phyloP scores from a whole-genome alignment of 805 yeast genomes.

The Candida morakotiae region DNA sequence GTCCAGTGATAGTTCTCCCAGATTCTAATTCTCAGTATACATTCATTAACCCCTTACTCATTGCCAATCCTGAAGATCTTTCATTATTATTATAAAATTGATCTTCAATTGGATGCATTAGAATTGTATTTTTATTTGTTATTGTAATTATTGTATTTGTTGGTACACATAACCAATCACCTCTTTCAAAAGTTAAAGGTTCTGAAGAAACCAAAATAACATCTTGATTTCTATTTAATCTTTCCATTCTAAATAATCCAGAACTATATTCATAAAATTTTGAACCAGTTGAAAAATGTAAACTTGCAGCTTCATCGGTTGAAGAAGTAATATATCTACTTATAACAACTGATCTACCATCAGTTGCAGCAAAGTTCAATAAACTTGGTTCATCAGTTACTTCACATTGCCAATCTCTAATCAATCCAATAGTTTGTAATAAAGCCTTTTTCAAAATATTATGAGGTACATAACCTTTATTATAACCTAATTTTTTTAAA shows the following conservation, averaged over 20 bases:
- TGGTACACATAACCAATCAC: conserved; percentile 97
- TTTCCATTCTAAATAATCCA: conserved; percentile 91
- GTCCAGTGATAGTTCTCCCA: too few relatives aligned
- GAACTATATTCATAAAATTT: conserved; percentile 86
- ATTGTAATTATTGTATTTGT: conserved; percentile 84
- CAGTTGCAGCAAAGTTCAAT: conserved; percentile 91
- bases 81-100: conserved; percentile 76
- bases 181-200: conserved; percentile 93
- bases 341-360: conserved; percentile 82
- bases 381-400: conserved; percentile 66
- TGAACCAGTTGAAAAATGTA: conserved; percentile 92
- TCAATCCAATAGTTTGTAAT: conserved; percentile 64
- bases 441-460: conserved; percentile 63
- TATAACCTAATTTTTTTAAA: conserved; percentile 67
- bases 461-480: conserved; percentile 57
- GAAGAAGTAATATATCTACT: conserved; percentile 84
- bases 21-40: conserved; percentile 67
- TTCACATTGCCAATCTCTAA: conserved; percentile 77
- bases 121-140: conserved; percentile 71
- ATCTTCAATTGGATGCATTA: conserved; percentile 86
- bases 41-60: conserved; percentile 88
- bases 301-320: conserved; percentile 93
- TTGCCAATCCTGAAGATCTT: conserved; percentile 79
- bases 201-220: conserved; percentile 97
- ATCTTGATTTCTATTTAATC: conserved; percentile 87